Evolutionary conservation across 2,329 filamentous ascomycete genomes (phyloP).

Genomic region (Ascomycota sp.): DNA sequence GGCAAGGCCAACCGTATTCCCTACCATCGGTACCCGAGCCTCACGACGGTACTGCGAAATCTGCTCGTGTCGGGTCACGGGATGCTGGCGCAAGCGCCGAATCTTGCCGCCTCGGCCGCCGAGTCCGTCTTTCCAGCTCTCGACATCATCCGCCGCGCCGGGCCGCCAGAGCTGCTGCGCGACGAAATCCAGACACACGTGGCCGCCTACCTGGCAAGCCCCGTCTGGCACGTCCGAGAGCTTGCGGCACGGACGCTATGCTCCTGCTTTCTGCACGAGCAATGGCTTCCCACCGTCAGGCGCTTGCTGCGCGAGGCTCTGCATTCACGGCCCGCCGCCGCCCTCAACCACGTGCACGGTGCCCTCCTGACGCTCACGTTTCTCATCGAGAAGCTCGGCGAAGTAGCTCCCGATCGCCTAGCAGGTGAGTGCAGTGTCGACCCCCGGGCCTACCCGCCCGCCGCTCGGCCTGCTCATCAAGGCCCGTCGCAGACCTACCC

Average conservation of each 20-base stretch:
- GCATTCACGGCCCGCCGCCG: conserved; percentile 9
- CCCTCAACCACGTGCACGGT: conserved; percentile 37
- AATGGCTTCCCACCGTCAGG: conserved; percentile 24
- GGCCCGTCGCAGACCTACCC: too few relatives aligned
- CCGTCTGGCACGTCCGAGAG: conserved; percentile 63
- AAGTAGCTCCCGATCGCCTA: conserved; percentile 22
- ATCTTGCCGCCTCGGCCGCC: conserved; percentile 21
- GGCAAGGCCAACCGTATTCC: conserved; percentile 44
- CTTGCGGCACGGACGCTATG: conserved; percentile 58
- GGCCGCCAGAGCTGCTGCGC: conserved; percentile 37
- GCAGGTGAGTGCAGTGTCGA: conserved; percentile 19
- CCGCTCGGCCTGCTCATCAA: too few relatives aligned
- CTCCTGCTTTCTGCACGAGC: conserved; percentile 33
- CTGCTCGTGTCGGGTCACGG: conserved; percentile 35
- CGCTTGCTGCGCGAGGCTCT: conserved; percentile 14
- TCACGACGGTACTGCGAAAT: conserved; percentile 41
- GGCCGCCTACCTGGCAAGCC: conserved; percentile 41
- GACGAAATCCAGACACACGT: conserved; percentile 37
- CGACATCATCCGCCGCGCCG: conserved; percentile 58
- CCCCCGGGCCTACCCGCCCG: too few relatives aligned
- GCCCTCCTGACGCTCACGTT: conserved; percentile 34
- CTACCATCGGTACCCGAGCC: conserved; percentile 45
- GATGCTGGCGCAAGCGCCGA: conserved; percentile 18
- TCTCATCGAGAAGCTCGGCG: conserved; percentile 30
- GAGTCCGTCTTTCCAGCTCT: conserved; percentile 67